These are phyloP conservation scores for Sanghuangporus weigelae DNA, from an alignment of 1,284 basidiomycete species.

Conservation along the genomic window DNA sequence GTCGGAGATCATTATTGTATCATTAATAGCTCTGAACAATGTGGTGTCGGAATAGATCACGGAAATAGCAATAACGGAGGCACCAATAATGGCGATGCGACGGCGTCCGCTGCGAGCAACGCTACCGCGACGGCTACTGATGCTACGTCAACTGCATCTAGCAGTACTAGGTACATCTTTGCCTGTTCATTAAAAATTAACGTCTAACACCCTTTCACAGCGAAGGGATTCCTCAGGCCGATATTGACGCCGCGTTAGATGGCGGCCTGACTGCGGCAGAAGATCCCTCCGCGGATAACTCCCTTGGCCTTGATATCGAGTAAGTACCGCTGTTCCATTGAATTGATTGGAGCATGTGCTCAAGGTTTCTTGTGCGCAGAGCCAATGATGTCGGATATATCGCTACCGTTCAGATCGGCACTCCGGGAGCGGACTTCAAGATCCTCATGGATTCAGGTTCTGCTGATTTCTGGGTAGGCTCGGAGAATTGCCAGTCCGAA, in stretches of 20 bases:
- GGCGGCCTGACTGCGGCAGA: slow-evolving; percentile 47
- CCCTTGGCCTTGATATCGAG: slow-evolving; percentile 73
- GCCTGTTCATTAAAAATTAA: not conserved
- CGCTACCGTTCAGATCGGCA: slow-evolving; percentile 72
- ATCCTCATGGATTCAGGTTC: slow-evolving; percentile 86
- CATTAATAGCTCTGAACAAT: not conserved
- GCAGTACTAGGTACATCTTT: slow-evolving; percentile 1
- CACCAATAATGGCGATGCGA: slow-evolving; percentile 16
- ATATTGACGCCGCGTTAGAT: slow-evolving; percentile 33
- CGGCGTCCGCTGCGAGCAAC: not conserved
- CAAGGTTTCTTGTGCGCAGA: slow-evolving; percentile 12
- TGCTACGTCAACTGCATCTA: not conserved
- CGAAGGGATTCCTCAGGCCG: slow-evolving; percentile 31
- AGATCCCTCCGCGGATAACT: slow-evolving; percentile 46
- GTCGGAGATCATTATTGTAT: not conserved
- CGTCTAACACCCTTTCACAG: not conserved
- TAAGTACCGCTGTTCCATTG: slow-evolving; percentile 23
- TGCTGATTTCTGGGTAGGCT: slow-evolving; percentile 79
- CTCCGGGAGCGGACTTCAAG: slow-evolving; percentile 64
- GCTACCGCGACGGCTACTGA: not conserved
- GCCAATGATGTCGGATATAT: slow-evolving; percentile 57
- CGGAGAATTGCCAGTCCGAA: slow-evolving; percentile 46
- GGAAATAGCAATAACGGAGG: not conserved
- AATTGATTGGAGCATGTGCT: slow-evolving; percentile 31
- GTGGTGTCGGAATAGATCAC: not conserved